Evolutionary conservation across 345 rosid genomes (phyloP).

Genomic region (Pugionium dolabratum): DNA sequence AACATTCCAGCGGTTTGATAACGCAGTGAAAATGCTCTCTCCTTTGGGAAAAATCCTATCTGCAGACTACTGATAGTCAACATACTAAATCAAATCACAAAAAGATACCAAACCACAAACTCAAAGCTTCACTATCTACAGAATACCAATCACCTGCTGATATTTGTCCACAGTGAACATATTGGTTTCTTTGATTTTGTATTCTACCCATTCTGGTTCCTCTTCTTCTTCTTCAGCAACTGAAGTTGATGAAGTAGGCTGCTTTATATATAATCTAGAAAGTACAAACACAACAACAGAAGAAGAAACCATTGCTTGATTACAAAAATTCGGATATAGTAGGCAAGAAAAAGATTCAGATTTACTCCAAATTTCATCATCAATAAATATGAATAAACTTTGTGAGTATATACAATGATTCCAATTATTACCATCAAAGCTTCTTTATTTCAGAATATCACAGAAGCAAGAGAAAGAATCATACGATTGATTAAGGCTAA

Average conservation of each 20-base stretch:
- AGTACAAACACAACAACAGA: constrained; percentile 10
- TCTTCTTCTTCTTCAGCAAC: constrained; percentile 56
- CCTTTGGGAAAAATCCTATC: constrained; percentile 81
- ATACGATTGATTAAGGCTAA: constrained; percentile 94
- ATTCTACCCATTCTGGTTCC: constrained; percentile 85
- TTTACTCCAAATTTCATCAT: neutral
- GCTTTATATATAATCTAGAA: constrained; percentile 78
- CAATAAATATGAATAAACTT: neutral
- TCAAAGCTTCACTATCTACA: neutral
- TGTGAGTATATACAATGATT: neutral
- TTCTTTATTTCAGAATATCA: neutral
- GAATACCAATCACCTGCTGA: constrained; percentile 64
- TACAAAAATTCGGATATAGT: neutral
- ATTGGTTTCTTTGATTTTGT: constrained; percentile 88
- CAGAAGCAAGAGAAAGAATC: constrained; percentile 34
- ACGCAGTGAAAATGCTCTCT: constrained; percentile 77
- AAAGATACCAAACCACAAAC: constrained; percentile 8
- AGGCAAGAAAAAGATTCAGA: neutral
- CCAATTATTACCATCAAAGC: neutral
- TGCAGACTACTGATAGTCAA: constrained; percentile 68
- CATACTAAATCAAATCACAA: neutral
- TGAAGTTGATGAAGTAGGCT: constrained; percentile 57
- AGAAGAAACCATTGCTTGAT: neutral
- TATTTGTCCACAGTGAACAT: constrained; percentile 91
- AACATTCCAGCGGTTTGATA: constrained; percentile 94